A percentile compares a stretch with the other conserved stretches of the same genome.
These are phyloP conservation scores for Phyllosticta paracitricarpa DNA, from an alignment of 2,329 filamentous ascomycete species.

Conservation along the genomic window DNA sequence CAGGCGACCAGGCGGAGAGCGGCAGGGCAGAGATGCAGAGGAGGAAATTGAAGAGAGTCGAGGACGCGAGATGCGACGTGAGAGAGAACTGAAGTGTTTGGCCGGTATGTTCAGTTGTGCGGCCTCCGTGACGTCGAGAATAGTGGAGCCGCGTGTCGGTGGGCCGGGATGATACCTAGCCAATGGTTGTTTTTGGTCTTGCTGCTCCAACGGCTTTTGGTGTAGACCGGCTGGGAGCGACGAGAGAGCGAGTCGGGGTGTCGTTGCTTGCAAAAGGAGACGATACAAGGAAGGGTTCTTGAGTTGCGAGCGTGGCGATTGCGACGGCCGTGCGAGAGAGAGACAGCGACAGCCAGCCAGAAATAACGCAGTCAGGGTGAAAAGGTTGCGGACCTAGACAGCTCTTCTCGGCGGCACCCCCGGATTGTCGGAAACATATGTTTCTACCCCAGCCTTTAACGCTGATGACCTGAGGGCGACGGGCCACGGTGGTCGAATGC, in stretches of 20 bases:
- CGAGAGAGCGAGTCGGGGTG: neutral
- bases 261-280: neutral
- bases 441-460: neutral
- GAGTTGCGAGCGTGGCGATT: neutral
- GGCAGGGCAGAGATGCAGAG: neutral
- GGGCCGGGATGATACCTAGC: neutral
- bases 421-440: neutral
- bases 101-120: neutral
- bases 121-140: slow-evolving; percentile 10
- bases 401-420: neutral
- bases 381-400: neutral
- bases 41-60: neutral
- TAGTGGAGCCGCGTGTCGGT: slow-evolving; percentile 6
- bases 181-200: slow-evolving; percentile 2
- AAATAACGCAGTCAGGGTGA: neutral
- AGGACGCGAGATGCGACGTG: neutral
- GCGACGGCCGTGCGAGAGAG: slow-evolving; percentile 1
- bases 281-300: neutral
- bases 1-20: neutral
- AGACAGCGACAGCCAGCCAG: neutral
- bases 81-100: neutral
- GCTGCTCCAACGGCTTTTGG: neutral
- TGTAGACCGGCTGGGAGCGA: neutral
- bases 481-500: neutral
- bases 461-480: neutral